Percentiles rank a stretch among this genome's conserved stretches.
These are phyloP conservation scores for Psilocybe subaeruginosa DNA, from an alignment of 768 basidiomycete genomes.

Conservation along the genomic window DNA sequence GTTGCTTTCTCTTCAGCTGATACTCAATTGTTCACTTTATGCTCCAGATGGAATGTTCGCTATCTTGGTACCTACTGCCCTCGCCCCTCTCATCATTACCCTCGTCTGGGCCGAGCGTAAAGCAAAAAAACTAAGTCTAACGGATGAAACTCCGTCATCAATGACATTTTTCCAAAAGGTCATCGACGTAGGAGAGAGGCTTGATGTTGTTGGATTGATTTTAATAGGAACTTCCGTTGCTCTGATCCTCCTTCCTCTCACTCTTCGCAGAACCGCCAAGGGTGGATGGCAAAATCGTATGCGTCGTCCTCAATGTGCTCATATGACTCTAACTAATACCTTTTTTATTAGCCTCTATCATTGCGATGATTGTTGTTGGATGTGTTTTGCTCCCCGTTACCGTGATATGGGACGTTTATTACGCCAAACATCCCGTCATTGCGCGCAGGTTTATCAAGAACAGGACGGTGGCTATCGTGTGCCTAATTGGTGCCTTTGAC, in stretches of 20 bases:
- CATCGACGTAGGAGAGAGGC: conserved; percentile 30
- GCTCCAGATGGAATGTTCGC: conserved; percentile 57
- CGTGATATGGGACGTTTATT: conserved; percentile 48
- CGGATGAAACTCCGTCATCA: conserved; percentile 5
- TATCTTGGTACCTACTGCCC: conserved; percentile 52
- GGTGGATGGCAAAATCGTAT: conserved; percentile 49
- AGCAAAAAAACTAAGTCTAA: conserved; percentile 40
- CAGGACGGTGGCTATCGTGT: conserved; percentile 58
- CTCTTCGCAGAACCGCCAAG: conserved; percentile 42
- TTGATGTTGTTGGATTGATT: conserved; percentile 55
- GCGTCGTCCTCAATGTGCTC: conserved; percentile 17
- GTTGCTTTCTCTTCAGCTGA: conserved; percentile 23
- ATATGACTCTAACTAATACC: not conserved
- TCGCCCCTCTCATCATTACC: conserved; percentile 54
- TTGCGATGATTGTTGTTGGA: conserved; percentile 55
- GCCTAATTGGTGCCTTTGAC: conserved; percentile 65
- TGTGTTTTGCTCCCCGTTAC: conserved; percentile 44
- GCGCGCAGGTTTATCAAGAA: conserved; percentile 62
- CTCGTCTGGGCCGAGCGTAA: conserved; percentile 59
- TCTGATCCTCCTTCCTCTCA: conserved; percentile 59
- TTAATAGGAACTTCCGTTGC: conserved; percentile 53
- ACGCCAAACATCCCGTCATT: conserved; percentile 61
- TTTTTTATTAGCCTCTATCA: conserved; percentile 44
- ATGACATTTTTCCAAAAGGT: conserved; percentile 22
- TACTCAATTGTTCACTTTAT: not conserved